Evolutionary conservation across 176 grass and related monocot species (phyloP).

Genomic region (Oropetium thomaeum): DNA sequence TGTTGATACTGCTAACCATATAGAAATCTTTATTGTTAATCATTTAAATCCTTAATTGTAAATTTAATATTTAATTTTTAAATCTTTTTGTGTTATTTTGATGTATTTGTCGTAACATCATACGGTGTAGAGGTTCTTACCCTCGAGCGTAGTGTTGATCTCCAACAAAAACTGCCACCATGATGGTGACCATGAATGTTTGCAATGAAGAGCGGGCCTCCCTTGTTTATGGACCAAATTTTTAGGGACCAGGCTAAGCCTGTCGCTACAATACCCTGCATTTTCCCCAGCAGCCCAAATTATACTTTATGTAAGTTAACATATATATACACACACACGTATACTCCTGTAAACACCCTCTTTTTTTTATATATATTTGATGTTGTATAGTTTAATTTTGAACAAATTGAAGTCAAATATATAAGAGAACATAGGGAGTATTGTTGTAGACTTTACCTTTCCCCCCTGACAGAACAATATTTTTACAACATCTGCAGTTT

Average conservation of each 20-base stretch:
- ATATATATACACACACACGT: too few relatives aligned
- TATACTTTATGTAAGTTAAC: too few relatives aligned
- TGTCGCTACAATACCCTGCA: conserved; percentile 50
- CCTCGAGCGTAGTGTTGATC: conserved; percentile 57
- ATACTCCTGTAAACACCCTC: too few relatives aligned
- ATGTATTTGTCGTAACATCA: neutral
- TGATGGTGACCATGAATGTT: conserved; percentile 52
- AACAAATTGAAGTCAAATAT: too few relatives aligned
- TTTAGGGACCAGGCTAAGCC: conserved; percentile 47
- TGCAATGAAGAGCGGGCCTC: conserved; percentile 57
- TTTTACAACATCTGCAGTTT: too few relatives aligned
- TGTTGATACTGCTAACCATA: too few relatives aligned
- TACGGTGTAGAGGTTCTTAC: conserved; percentile 17
- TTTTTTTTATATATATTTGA: too few relatives aligned
- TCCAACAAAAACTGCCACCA: conserved; percentile 50
- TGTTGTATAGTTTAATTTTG: too few relatives aligned
- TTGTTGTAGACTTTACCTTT: too few relatives aligned
- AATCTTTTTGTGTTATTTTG: neutral
- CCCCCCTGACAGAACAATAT: too few relatives aligned
- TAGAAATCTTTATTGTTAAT: neutral
- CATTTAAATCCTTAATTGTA: neutral
- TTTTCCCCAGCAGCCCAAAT: too few relatives aligned
- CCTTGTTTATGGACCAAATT: conserved; percentile 60
- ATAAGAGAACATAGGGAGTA: too few relatives aligned
- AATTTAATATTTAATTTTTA: neutral